Percentiles rank a stretch among this genome's conserved stretches.
phyloP scores from a whole-genome alignment of 345 rosid species.

The Odontarrhena argentea region DNA sequence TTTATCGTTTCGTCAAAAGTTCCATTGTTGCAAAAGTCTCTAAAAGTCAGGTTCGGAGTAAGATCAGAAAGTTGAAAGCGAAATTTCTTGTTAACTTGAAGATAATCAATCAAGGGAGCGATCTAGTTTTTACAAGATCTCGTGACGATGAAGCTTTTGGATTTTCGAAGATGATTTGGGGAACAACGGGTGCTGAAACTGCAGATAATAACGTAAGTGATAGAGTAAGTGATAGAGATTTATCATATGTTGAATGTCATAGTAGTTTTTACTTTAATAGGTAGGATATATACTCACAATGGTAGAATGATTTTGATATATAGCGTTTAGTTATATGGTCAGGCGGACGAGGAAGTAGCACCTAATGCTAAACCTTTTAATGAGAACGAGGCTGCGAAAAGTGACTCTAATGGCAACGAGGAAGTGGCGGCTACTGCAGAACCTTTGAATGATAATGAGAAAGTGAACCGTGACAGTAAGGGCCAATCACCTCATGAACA shows the following conservation, averaged over 20 bases:
- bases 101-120: slow-evolving; percentile 8
- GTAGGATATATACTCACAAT: not conserved
- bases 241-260: not conserved
- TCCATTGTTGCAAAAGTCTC: not conserved
- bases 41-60: slow-evolving; percentile 25
- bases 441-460: not conserved
- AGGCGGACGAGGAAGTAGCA: not conserved
- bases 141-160: slow-evolving; percentile 36
- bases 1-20: slow-evolving; percentile 5
- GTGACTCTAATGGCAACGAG: not conserved
- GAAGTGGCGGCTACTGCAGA: not conserved
- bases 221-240: slow-evolving; percentile 6
- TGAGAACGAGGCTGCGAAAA: slow-evolving; percentile 3
- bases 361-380: not conserved
- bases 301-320: slow-evolving; percentile 1
- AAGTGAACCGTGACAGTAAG: not conserved
- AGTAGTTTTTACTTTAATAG: no score
- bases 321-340: no score
- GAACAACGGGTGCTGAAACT: not conserved
- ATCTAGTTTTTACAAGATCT: slow-evolving; percentile 32
- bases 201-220: slow-evolving; percentile 23
- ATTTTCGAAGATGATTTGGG: slow-evolving; percentile 33
- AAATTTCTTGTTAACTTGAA: slow-evolving; percentile 9
- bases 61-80: slow-evolving; percentile 28
- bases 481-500: not conserved